Evolutionary conservation across 257 asterid species (phyloP).

Genomic region (Solanum chmielewskii): DNA sequence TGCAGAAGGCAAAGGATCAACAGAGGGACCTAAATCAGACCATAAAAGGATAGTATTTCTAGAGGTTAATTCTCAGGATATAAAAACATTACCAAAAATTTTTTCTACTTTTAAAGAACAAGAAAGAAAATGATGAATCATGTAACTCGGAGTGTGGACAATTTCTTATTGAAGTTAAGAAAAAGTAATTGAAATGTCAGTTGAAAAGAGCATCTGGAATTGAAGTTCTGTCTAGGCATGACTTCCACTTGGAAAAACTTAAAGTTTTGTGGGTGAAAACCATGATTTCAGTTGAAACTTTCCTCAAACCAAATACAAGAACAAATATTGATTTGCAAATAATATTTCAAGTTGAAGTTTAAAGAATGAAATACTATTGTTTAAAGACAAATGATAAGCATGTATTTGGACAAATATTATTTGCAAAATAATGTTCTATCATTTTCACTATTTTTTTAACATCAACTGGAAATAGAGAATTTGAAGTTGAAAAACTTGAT

Average conservation of each 20-base stretch:
- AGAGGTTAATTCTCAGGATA: background rate
- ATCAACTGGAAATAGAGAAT: background rate
- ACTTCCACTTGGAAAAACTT: background rate
- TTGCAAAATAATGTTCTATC: background rate
- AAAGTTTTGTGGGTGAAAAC: background rate
- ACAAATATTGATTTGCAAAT: background rate
- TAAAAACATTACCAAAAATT: background rate
- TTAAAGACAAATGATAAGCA: background rate
- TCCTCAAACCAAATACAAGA: background rate
- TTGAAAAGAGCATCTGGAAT: background rate
- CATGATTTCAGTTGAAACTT: background rate
- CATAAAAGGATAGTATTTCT: background rate
- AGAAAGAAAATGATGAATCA: background rate
- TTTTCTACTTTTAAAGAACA: background rate
- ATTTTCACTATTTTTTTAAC: background rate
- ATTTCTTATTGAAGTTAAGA: background rate
- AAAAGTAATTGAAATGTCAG: background rate
- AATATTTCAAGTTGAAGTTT: background rate
- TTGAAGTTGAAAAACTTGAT: background rate
- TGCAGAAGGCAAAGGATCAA: background rate
- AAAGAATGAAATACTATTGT: background rate
- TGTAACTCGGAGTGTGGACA: background rate
- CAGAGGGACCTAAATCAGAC: background rate
- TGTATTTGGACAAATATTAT: background rate
- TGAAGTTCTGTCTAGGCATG: background rate